Percentiles rank a stretch among this genome's conserved stretches.
Conservation (phyloP, 306 rosid genomes). For the Trichosanthes truncata region DNA sequence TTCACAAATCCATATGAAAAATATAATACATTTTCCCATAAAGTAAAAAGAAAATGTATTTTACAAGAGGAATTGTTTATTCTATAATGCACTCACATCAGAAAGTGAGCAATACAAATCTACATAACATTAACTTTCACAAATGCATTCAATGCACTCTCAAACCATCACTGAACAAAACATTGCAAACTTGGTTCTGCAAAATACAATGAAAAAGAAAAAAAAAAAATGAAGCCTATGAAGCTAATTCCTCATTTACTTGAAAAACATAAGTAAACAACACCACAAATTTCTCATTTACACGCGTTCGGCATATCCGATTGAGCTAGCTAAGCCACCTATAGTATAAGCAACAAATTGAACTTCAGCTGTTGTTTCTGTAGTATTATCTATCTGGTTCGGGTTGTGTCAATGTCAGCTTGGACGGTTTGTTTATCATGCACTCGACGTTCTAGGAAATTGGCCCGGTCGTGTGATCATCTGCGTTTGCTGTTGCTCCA, state of each 20-base stretch:
- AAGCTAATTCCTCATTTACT: neutral
- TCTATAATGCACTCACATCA: neutral
- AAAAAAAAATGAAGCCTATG: neutral
- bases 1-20: neutral
- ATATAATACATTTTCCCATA: neutral
- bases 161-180: neutral
- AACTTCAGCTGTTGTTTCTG: neutral
- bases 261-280: neutral
- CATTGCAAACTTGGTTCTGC: neutral
- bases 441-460: constrained; percentile 21
- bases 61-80: neutral
- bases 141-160: neutral
- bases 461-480: constrained; percentile 18
- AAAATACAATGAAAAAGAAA: neutral
- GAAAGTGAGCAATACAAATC: constrained; percentile 4
- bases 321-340: neutral
- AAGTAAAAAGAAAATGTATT: neutral
- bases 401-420: constrained; percentile 1
- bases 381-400: neutral
- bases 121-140: neutral
- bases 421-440: constrained; percentile 6
- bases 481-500: constrained; percentile 35
- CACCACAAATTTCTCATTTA: neutral
- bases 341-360: neutral
- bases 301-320: too few relatives aligned